These are phyloP conservation scores for Cantharellus cinnabarinus DNA, from an alignment of 768 basidiomycete genomes.

Conservation along the genomic window DNA sequence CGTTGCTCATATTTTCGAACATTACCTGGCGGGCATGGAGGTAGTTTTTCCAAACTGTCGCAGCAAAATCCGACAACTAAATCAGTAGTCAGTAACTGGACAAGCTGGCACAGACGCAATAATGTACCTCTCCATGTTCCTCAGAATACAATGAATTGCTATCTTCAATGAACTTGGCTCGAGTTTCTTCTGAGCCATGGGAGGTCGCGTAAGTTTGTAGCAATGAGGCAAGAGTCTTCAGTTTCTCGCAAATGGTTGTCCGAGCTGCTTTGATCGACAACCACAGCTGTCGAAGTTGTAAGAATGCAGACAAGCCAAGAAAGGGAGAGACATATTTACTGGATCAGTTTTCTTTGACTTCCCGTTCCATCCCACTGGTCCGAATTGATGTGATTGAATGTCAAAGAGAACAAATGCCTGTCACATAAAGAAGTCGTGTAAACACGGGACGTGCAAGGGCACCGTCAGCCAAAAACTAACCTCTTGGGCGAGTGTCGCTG, in stretches of 20 bases:
- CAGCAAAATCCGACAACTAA: neutral
- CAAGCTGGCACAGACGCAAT: neutral
- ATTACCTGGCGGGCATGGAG: neutral
- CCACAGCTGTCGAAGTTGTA: neutral
- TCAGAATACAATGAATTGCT: neutral
- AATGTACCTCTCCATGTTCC: neutral
- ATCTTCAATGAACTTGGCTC: neutral
- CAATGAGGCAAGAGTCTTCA: slow-evolving; percentile 36
- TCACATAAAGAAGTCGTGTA: neutral
- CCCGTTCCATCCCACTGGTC: slow-evolving; percentile 42
- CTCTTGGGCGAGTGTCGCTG: slow-evolving; percentile 58
- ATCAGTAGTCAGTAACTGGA: neutral
- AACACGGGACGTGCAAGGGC: neutral
- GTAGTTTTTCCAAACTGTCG: neutral
- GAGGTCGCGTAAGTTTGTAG: neutral
- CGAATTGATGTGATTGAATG: slow-evolving; percentile 56
- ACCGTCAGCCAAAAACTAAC: slow-evolving; percentile 16
- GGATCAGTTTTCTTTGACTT: slow-evolving; percentile 44
- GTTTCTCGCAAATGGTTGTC: slow-evolving; percentile 33
- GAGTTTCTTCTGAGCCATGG: neutral
- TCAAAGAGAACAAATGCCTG: slow-evolving; percentile 56
- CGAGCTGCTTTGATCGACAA: slow-evolving; percentile 54
- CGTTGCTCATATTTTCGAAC: neutral
- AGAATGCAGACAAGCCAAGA: neutral
- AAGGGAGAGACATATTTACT: slow-evolving; percentile 13